A percentile compares a stretch with the other conserved stretches of the same genome.
These are phyloP conservation scores for Astrothelium subdiscretum DNA, from an alignment of 495 filamentous ascomycete genomes.

Conservation along the genomic window DNA sequence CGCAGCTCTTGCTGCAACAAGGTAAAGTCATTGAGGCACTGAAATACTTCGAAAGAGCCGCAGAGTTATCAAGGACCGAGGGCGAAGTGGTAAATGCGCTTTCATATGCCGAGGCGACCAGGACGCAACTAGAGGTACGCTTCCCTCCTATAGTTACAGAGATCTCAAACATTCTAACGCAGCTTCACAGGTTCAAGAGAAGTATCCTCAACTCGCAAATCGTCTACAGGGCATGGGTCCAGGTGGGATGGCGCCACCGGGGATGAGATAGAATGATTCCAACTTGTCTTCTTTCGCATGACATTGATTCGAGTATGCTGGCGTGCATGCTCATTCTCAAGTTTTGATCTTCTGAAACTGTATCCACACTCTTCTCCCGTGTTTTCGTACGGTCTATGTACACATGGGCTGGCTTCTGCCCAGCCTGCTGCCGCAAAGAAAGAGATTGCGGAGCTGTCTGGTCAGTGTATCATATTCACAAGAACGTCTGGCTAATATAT, in stretches of 20 bases:
- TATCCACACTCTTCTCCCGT: neutral
- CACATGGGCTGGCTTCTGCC: neutral
- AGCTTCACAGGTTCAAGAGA: constrained; percentile 61
- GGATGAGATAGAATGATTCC: constrained; percentile 21
- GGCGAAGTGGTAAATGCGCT: constrained; percentile 88
- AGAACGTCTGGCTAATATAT: neutral
- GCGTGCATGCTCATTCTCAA: neutral
- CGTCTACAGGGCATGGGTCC: constrained; percentile 67
- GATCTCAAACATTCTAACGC: neutral
- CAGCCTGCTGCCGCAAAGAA: neutral
- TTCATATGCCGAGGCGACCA: constrained; percentile 92
- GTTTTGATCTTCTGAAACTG: neutral
- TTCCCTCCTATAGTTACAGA: neutral
- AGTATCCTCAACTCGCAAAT: constrained; percentile 86
- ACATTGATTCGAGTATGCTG: neutral
- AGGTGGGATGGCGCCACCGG: constrained; percentile 10
- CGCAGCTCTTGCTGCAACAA: constrained; percentile 94
- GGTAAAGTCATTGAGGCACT: constrained; percentile 92
- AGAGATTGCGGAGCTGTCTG: neutral
- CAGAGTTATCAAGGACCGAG: constrained; percentile 89
- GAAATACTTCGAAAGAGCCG: constrained; percentile 93
- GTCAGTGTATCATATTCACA: neutral
- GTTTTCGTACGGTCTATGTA: neutral
- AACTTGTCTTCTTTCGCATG: neutral
- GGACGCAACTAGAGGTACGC: constrained; percentile 72